Evolutionary conservation across 208 protist species (phyloP).

Genomic region (Herpetomonas tarakana): DNA sequence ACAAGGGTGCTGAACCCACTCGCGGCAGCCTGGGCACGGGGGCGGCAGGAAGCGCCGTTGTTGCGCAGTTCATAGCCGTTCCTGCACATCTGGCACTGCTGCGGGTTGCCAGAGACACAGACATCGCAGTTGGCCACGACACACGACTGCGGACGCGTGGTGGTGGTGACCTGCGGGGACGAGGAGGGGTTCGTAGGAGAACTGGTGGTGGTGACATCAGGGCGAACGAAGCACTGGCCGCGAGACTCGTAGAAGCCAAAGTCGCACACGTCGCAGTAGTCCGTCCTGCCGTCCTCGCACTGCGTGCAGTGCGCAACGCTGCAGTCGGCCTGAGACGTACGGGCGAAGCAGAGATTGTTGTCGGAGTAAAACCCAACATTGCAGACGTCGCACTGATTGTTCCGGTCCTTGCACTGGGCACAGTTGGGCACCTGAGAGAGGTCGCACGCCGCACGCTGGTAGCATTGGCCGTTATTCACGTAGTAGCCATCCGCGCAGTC

Average conservation of each 20-base stretch:
- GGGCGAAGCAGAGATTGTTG: not conserved
- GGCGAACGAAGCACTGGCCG: not conserved
- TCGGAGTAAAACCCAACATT: not conserved
- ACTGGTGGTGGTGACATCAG: no score
- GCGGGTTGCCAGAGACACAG: not conserved
- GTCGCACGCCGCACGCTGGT: not conserved
- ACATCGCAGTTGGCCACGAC: not conserved
- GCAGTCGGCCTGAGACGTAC: not conserved
- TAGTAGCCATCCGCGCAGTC: not conserved
- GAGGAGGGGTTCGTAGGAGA: no score
- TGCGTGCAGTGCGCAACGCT: not conserved
- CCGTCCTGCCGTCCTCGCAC: not conserved
- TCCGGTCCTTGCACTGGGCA: not conserved
- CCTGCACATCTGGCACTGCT: not conserved
- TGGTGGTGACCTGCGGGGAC: no score
- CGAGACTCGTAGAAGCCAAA: not conserved
- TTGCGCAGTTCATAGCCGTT: not conserved
- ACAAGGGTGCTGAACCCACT: no score
- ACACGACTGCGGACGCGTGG: not conserved
- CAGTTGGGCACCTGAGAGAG: not conserved
- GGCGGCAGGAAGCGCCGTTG: not conserved
- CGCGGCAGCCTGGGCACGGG: no score
- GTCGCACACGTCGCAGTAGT: constrained; percentile 1
- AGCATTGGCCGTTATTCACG: not conserved
- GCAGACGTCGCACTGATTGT: not conserved